phyloP scores from a whole-genome alignment of 2,329 filamentous ascomycete species.

The Clonostachys rosea region DNA sequence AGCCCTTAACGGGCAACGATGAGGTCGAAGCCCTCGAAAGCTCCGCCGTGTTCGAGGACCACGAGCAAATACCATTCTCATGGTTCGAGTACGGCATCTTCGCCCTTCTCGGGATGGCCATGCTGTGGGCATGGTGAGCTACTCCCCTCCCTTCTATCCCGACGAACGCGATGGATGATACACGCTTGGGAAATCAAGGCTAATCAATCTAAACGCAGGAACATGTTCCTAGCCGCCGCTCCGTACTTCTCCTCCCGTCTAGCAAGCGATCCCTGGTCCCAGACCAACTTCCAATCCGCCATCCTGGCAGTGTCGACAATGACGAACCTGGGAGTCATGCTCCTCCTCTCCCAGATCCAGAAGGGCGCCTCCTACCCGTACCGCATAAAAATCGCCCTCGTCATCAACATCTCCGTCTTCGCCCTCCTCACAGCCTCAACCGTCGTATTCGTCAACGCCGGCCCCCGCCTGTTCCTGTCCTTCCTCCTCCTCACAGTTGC shows the following conservation, averaged over 20 bases:
- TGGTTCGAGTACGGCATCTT: constrained; percentile 86
- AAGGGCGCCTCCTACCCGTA: constrained; percentile 79
- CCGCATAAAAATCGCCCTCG: constrained; percentile 73
- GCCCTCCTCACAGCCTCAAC: constrained; percentile 78
- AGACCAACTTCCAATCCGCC: constrained; percentile 81
- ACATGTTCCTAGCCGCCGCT: constrained; percentile 95
- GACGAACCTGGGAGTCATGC: constrained; percentile 73
- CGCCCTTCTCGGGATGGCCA: constrained; percentile 78
- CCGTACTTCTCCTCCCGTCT: constrained; percentile 91
- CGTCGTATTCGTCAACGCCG: constrained; percentile 55
- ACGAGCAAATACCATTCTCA: constrained; percentile 58
- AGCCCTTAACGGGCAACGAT: constrained; percentile 19
- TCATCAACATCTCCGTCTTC: constrained; percentile 76
- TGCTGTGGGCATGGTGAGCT: constrained; percentile 93
- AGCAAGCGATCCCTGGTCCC: constrained; percentile 62
- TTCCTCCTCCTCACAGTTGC: constrained; percentile 84
- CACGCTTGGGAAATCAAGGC: background rate
- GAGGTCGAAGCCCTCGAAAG: constrained; percentile 16
- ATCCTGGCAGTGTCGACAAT: constrained; percentile 84
- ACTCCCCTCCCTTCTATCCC: background rate
- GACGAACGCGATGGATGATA: background rate
- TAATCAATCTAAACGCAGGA: constrained; percentile 49
- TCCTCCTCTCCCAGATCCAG: constrained; percentile 77
- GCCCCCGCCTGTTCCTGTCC: constrained; percentile 65
- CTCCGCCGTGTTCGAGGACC: constrained; percentile 17